Percentiles rank a stretch among this genome's conserved stretches.
These are phyloP conservation scores for Hansenula sp. DNA, from an alignment of 1,139 yeast genomes.

Conservation along the genomic window DNA sequence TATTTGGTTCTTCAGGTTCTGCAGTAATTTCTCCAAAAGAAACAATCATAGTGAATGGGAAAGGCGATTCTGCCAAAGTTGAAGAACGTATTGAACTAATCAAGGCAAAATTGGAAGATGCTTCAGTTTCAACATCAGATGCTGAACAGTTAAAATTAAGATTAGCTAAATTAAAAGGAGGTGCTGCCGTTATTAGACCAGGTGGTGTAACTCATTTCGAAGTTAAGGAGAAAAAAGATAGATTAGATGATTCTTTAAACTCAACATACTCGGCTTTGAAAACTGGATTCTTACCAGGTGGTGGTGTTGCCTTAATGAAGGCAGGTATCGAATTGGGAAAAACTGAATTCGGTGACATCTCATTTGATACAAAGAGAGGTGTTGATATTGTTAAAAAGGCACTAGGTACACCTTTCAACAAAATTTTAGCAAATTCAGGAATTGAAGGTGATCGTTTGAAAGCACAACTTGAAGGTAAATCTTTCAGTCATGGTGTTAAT, in stretches of 20 bases:
- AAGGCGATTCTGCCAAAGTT: slow-evolving; percentile 8
- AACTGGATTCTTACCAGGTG: slow-evolving; percentile 24
- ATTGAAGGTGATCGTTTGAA: slow-evolving; percentile 11
- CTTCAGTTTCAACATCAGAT: slow-evolving; percentile 14
- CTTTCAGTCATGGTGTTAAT: slow-evolving; percentile 20
- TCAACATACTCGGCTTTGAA: slow-evolving; percentile 22
- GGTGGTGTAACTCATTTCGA: slow-evolving; percentile 22
- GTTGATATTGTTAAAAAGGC: slow-evolving; percentile 18
- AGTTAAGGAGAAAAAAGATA: slow-evolving; percentile 23
- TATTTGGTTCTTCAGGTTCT: slow-evolving; percentile 20
- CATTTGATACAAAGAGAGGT: slow-evolving; percentile 19
- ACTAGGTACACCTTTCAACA: slow-evolving; percentile 18
- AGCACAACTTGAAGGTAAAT: slow-evolving; percentile 5
- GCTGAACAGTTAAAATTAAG: slow-evolving; percentile 19
- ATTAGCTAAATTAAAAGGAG: slow-evolving; percentile 19
- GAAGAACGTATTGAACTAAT: slow-evolving; percentile 15
- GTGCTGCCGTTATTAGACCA: slow-evolving; percentile 23
- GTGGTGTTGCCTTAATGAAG: slow-evolving; percentile 22
- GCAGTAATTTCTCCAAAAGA: slow-evolving; percentile 17
- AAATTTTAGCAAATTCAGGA: slow-evolving; percentile 19
- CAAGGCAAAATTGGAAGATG: slow-evolving; percentile 11
- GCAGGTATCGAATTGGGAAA: slow-evolving; percentile 12
- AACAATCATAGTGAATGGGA: slow-evolving; percentile 18
- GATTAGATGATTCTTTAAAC: slow-evolving; percentile 23
- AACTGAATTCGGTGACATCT: slow-evolving; percentile 5